Conservation (phyloP, 768 basidiomycete species). For the Boletales sp. region DNA sequence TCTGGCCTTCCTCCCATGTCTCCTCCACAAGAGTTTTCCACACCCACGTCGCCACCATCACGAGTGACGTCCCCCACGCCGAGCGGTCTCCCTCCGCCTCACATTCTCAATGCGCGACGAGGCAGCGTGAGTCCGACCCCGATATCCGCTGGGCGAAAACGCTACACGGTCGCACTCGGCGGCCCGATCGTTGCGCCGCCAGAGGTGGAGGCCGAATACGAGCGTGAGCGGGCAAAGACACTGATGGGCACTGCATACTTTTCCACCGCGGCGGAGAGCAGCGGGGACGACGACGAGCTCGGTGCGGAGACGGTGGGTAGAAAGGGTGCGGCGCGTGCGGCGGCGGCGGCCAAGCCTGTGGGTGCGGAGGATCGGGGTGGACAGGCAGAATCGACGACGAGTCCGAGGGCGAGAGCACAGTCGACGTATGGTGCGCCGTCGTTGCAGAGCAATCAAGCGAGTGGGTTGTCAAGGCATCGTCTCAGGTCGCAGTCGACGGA, state of each 20-base stretch:
- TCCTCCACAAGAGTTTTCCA: conserved; percentile 19
- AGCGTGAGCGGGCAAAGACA: conserved; percentile 23
- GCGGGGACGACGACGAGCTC: conserved; percentile 34
- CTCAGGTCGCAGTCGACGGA: conserved; percentile 40
- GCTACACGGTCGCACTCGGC: conserved; percentile 84
- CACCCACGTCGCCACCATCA: conserved; percentile 21
- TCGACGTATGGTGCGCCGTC: conserved; percentile 48
- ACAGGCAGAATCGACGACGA: conserved; percentile 5
- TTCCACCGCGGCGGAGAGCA: conserved; percentile 36
- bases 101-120: conserved; percentile 36
- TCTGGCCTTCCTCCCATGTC: conserved; percentile 39
- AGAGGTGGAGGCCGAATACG: conserved; percentile 27
- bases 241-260: conserved; percentile 42
- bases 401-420: conserved; percentile 48
- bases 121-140: conserved; percentile 69
- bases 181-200: conserved; percentile 54
- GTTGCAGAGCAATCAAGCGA: conserved; percentile 28
- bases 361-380: conserved; percentile 22
- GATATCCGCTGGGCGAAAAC: conserved; percentile 50
- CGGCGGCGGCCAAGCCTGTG: conserved; percentile 34
- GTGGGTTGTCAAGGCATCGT: conserved; percentile 22
- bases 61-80: conserved; percentile 22
- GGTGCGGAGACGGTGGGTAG: conserved; percentile 56
- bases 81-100: conserved; percentile 42
- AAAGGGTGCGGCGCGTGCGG: conserved; percentile 28